These are phyloP conservation scores for Eimeria nieschulzi DNA, from an alignment of 169 alveolate species.

Conservation along the genomic window DNA sequence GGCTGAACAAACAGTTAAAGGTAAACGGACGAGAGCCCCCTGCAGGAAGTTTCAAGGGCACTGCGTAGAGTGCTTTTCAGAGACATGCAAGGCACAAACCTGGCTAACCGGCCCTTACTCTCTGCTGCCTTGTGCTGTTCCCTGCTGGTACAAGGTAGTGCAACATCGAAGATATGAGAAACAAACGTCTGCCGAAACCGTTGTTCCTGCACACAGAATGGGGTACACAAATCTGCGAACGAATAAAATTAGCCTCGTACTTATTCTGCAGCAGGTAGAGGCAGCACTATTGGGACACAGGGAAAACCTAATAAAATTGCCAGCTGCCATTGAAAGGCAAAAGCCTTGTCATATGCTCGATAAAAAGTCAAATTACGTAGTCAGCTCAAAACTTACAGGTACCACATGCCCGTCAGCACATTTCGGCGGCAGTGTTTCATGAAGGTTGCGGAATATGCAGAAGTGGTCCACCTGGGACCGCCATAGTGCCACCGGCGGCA, in stretches of 20 bases:
- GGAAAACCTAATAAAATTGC: too few species aligned
- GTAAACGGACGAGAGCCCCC: not conserved
- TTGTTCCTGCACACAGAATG: constrained; percentile 38
- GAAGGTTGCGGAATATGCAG: constrained; percentile 72
- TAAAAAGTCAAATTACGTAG: too few species aligned
- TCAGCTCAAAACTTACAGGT: not conserved
- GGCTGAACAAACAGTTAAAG: not conserved
- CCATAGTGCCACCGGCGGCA: constrained; percentile 72
- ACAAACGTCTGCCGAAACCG: constrained; percentile 67
- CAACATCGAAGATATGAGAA: constrained; percentile 50
- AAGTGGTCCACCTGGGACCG: constrained; percentile 73
- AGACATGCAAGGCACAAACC: not conserved
- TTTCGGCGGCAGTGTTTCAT: constrained; percentile 70
- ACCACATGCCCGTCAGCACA: constrained; percentile 32
- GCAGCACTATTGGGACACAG: too few species aligned
- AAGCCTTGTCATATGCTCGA: too few species aligned
- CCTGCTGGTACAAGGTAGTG: constrained; percentile 68
- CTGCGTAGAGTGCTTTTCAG: not conserved
- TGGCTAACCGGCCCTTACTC: not conserved
- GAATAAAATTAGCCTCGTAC: not conserved
- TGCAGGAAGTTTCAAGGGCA: not conserved
- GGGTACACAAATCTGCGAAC: not conserved
- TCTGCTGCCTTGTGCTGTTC: constrained; percentile 56
- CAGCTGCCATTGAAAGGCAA: too few species aligned
- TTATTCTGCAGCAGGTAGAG: too few species aligned